phyloP scores from a whole-genome alignment of 306 rosid species.

The Astragalus glycyphyllos region DNA sequence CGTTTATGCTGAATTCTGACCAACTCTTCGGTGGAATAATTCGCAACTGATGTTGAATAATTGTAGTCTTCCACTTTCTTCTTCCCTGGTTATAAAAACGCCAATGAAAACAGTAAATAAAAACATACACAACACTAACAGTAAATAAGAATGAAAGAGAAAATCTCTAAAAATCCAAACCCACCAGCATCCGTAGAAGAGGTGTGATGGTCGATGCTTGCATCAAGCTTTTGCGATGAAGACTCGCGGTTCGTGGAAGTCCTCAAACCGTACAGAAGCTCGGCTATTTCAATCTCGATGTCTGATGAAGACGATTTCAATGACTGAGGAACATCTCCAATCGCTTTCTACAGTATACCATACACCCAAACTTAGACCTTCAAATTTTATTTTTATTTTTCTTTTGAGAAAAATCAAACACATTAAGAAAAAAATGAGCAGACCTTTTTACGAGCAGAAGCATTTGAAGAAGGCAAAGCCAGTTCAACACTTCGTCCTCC shows the following conservation, averaged over 20 bases:
- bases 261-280: slow-evolving; percentile 66
- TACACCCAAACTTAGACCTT: slow-evolving; percentile 30
- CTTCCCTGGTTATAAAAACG: slow-evolving; percentile 47
- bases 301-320: slow-evolving; percentile 52
- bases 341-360: slow-evolving; percentile 53
- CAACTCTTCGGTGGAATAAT: slow-evolving; percentile 41
- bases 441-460: slow-evolving; percentile 57
- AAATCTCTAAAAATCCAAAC: slow-evolving; percentile 37
- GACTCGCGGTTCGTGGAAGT: slow-evolving; percentile 49
- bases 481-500: slow-evolving; percentile 48
- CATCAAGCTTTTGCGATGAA: slow-evolving; percentile 43
- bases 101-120: neutral
- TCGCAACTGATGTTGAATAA: slow-evolving; percentile 28
- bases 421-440: neutral
- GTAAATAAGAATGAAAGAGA: neutral
- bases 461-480: slow-evolving; percentile 47
- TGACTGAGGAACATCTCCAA: slow-evolving; percentile 44
- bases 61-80: slow-evolving; percentile 43
- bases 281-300: slow-evolving; percentile 81
- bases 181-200: slow-evolving; percentile 40
- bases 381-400: neutral
- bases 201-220: slow-evolving; percentile 19
- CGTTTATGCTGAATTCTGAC: slow-evolving; percentile 42
- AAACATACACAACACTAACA: no score
- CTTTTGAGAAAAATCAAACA: neutral